These are phyloP conservation scores for Chaetomium tenue DNA, from an alignment of 495 filamentous ascomycete genomes.

Conservation along the genomic window DNA sequence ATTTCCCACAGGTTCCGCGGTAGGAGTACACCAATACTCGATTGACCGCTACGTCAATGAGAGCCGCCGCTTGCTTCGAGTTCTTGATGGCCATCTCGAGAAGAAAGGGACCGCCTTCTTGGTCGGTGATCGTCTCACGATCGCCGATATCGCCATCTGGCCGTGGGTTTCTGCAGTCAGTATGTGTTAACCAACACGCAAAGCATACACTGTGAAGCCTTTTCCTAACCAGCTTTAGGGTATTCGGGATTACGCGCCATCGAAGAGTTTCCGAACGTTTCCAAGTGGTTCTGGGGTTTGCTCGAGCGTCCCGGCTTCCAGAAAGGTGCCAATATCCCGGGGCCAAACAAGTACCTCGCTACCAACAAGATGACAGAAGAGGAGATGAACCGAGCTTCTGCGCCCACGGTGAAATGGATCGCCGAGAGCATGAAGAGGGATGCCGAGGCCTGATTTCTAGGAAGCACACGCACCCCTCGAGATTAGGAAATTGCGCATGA, in stretches of 20 bases:
- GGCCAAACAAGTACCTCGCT: not conserved
- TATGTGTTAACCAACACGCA: not conserved
- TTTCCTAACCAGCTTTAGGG: not conserved
- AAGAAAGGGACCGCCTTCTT: not conserved
- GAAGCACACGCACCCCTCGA: not conserved
- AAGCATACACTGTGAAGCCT: not conserved
- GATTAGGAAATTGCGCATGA: not conserved
- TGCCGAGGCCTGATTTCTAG: slow-evolving; percentile 1
- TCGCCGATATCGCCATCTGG: slow-evolving; percentile 2
- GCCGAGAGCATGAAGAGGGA: not conserved
- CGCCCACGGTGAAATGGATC: not conserved
- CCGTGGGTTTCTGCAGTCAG: not conserved
- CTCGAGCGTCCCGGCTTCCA: not conserved
- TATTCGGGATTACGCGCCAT: not conserved
- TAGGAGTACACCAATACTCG: not conserved
- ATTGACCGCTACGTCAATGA: slow-evolving; percentile 3
- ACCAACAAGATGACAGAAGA: slow-evolving; percentile 1
- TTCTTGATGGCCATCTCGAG: not conserved
- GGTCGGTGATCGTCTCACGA: not conserved
- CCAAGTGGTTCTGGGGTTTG: not conserved
- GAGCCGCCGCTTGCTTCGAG: slow-evolving; percentile 1
- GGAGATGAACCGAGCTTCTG: not conserved
- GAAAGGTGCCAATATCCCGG: slow-evolving; percentile 1
- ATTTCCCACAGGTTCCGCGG: not conserved
- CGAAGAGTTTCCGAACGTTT: not conserved